phyloP scores from a whole-genome alignment of 164 flowering plant species.

The Liriodendron chinense region DNA sequence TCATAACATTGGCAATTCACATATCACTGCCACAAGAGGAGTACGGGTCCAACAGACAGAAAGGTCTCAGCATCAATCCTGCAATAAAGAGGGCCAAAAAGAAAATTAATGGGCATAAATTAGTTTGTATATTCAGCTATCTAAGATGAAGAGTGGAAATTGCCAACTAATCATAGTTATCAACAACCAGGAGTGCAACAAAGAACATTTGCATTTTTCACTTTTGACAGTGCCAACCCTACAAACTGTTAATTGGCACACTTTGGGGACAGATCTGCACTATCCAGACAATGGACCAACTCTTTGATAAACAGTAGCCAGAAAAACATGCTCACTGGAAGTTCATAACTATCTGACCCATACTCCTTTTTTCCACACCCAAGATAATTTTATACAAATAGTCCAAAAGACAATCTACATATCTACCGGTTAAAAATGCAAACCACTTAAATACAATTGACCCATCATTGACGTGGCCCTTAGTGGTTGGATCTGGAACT shows the following conservation, averaged over 20 bases:
- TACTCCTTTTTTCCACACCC: too few relatives aligned
- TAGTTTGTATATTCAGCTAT: neutral
- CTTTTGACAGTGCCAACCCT: too few relatives aligned
- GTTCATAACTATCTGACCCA: too few relatives aligned
- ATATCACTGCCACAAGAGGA: constrained; percentile 20
- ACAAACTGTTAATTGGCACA: too few relatives aligned
- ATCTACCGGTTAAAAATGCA: too few relatives aligned
- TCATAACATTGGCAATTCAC: constrained; percentile 13
- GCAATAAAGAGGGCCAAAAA: constrained; percentile 10
- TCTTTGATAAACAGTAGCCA: neutral
- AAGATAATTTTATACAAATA: too few relatives aligned
- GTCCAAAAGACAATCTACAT: too few relatives aligned
- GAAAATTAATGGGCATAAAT: neutral
- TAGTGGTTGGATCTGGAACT: too few relatives aligned
- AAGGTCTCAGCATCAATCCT: constrained; percentile 21
- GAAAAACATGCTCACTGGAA: neutral
- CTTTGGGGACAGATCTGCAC: too few relatives aligned
- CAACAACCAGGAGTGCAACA: neutral
- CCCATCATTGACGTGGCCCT: too few relatives aligned
- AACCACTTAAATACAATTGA: too few relatives aligned
- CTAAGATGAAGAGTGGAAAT: neutral
- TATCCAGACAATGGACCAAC: neutral
- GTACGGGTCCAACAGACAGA: constrained; percentile 14
- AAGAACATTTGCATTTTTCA: neutral
- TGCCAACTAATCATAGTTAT: neutral